Conservation (phyloP, 371 early-diverging fungal species). For the Circinella minor region DNA sequence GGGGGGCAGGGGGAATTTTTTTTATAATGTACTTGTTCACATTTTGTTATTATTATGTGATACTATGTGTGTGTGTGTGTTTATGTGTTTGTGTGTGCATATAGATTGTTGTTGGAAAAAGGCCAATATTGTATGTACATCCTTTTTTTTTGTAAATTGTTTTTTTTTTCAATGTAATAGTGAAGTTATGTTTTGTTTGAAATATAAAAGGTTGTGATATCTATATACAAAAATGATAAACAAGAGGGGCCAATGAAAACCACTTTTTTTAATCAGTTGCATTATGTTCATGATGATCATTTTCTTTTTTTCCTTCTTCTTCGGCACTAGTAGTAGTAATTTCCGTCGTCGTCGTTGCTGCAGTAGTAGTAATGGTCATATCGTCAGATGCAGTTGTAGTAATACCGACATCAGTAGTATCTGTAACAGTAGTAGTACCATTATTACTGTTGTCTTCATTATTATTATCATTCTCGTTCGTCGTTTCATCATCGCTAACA, state of each 20-base stretch:
- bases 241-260: conserved; percentile 2
- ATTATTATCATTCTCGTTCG: not conserved
- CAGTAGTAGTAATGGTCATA: not conserved
- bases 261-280: conserved; percentile 1
- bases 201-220: not conserved
- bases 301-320: too few relatives aligned
- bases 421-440: not conserved
- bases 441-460: not conserved
- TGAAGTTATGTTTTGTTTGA: too few relatives aligned
- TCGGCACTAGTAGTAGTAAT: not conserved
- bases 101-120: not conserved
- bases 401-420: not conserved
- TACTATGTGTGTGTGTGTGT: not conserved
- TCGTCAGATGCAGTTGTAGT: not conserved
- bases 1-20: too few relatives aligned
- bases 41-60: too few relatives aligned
- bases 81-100: not conserved
- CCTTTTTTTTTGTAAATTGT: not conserved
- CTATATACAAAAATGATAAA: conserved; percentile 10
- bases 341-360: not conserved
- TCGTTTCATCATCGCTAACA: not conserved
- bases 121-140: conserved; percentile 10
- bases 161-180: too few relatives aligned
- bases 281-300: conserved; percentile 2
- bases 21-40: too few relatives aligned